A percentile compares a stretch with the other conserved stretches of the same genome.
These are phyloP conservation scores for Euryodendron excelsum DNA, from an alignment of 148 eudicot genomes.

Conservation along the genomic window DNA sequence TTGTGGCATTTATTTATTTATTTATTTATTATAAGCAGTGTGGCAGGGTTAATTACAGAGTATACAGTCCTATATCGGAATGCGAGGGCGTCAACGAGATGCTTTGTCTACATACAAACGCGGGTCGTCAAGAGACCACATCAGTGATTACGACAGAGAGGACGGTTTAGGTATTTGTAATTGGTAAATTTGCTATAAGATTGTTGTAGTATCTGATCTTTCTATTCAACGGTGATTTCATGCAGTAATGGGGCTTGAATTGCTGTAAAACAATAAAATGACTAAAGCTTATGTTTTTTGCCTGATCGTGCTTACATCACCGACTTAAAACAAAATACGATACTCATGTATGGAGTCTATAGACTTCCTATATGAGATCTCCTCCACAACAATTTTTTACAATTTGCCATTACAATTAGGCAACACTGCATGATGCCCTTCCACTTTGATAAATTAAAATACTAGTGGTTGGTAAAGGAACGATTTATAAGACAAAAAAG, in stretches of 20 bases:
- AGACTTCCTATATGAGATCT: neutral
- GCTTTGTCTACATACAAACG: slow-evolving; percentile 58
- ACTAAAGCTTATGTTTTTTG: neutral
- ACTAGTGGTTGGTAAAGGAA: neutral
- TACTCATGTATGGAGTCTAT: neutral
- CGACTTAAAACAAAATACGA: neutral
- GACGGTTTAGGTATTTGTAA: slow-evolving; percentile 34
- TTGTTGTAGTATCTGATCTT: slow-evolving; percentile 10
- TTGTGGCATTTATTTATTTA: too few species aligned
- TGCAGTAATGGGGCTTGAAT: neutral
- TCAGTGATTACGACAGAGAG: slow-evolving; percentile 32
- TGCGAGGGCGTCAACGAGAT: slow-evolving; percentile 65
- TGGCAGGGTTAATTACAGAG: slow-evolving; percentile 10
- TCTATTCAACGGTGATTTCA: neutral
- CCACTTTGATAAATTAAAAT: neutral
- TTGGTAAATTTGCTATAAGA: neutral
- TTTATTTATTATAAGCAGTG: too few species aligned
- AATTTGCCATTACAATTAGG: neutral
- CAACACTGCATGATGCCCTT: neutral
- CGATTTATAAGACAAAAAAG: neutral
- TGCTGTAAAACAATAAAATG: neutral
- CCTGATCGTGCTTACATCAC: neutral
- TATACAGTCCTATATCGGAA: slow-evolving; percentile 13
- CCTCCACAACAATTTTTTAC: neutral
- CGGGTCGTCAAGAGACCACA: slow-evolving; percentile 46